Conservation (phyloP, 805 yeast genomes). For the Brettanomyces custersianus region DNA sequence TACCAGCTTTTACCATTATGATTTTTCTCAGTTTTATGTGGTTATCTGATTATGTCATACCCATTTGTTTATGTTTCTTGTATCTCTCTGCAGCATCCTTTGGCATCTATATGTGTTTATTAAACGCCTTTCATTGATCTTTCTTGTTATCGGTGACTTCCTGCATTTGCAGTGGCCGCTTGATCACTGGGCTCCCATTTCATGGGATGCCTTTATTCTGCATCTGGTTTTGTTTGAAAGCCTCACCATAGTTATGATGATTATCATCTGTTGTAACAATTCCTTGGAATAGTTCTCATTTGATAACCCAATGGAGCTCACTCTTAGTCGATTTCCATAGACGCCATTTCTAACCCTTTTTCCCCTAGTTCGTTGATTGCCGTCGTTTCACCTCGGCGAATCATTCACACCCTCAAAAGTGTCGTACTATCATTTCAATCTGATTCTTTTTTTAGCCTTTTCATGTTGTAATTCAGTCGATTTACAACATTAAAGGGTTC, state of each 20-base stretch:
- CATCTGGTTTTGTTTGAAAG: slow-evolving; percentile 6
- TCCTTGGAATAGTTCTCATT: background rate
- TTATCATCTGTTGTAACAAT: slow-evolving; percentile 7
- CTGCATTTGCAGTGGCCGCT: background rate
- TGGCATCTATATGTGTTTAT: too few species aligned
- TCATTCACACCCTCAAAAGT: slow-evolving; percentile 14
- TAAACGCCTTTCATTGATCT: too few species aligned
- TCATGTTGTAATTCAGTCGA: slow-evolving; percentile 1
- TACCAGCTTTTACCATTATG: too few species aligned
- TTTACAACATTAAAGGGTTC: background rate
- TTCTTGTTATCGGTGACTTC: background rate
- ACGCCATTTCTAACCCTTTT: slow-evolving; percentile 6
- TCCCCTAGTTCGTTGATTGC: slow-evolving; percentile 9
- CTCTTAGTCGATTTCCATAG: slow-evolving; percentile 13
- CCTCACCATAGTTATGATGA: slow-evolving; percentile 17
- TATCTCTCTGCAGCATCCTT: too few species aligned
- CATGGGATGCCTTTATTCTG: slow-evolving; percentile 9
- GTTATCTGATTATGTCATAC: too few species aligned
- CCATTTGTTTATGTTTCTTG: too few species aligned
- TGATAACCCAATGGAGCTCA: slow-evolving; percentile 22
- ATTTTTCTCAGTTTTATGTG: too few species aligned
- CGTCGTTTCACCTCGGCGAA: too few species aligned
- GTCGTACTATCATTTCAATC: slow-evolving; percentile 6
- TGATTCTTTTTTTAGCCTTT: background rate
- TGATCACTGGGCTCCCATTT: slow-evolving; percentile 1